These are phyloP conservation scores for Thermomyces lanuginosus DNA, from an alignment of 2,329 filamentous ascomycete genomes.

Conservation along the genomic window DNA sequence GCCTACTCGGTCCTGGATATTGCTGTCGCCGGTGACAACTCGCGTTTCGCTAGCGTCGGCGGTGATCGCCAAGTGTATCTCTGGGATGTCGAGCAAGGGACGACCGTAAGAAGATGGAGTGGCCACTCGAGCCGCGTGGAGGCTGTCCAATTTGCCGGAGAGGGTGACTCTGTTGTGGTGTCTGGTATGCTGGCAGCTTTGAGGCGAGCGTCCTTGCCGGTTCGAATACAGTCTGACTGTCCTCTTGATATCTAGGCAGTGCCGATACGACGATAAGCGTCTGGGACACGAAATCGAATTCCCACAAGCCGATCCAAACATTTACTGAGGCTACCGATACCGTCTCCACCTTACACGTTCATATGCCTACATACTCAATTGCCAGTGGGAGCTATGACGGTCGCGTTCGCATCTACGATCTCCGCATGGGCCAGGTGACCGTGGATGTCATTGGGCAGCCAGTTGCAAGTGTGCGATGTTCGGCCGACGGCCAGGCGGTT, in stretches of 20 bases:
- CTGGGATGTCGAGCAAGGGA: slow-evolving; percentile 77
- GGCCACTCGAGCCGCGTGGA: slow-evolving; percentile 64
- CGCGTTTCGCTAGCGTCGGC: slow-evolving; percentile 69
- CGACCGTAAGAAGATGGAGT: slow-evolving; percentile 57
- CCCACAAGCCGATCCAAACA: slow-evolving; percentile 27
- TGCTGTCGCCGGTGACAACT: slow-evolving; percentile 56
- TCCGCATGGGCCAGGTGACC: slow-evolving; percentile 54
- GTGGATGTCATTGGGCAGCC: slow-evolving; percentile 50
- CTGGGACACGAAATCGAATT: slow-evolving; percentile 27
- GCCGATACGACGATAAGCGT: slow-evolving; percentile 28
- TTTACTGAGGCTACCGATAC: slow-evolving; percentile 27
- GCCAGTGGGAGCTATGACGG: slow-evolving; percentile 72
- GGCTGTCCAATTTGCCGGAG: slow-evolving; percentile 60
- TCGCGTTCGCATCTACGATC: slow-evolving; percentile 63
- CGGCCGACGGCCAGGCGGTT: slow-evolving; percentile 56
- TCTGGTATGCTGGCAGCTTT: slow-evolving; percentile 33
- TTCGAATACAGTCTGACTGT: background rate
- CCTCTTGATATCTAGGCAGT: slow-evolving; percentile 20
- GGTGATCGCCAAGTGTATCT: slow-evolving; percentile 84
- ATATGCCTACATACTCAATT: slow-evolving; percentile 34
- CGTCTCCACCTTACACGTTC: slow-evolving; percentile 24
- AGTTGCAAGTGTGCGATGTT: slow-evolving; percentile 61
- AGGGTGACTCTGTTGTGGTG: slow-evolving; percentile 55
- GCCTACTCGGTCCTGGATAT: slow-evolving; percentile 84
- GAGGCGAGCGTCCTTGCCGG: background rate